Evolutionary conservation across 2,329 filamentous ascomycete genomes (phyloP), one percentile per base, ranked within the genome.

Genomic region (Ophiostoma populinum): DNA sequence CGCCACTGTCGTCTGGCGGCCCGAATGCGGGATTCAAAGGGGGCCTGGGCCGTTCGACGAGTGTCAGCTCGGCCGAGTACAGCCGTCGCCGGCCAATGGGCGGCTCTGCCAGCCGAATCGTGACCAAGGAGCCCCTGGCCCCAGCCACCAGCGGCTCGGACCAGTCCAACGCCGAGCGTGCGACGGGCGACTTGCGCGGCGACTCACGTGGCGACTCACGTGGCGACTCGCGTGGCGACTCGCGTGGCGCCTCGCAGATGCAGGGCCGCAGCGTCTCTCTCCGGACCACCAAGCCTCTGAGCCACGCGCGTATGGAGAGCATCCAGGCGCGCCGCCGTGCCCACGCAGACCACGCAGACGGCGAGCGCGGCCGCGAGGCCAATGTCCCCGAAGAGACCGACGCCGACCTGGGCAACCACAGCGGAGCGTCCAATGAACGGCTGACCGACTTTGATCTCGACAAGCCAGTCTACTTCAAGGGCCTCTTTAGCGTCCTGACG

Each of bases 381-480:
- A 80, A 90, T 46, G 78, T 94, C 2, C 80, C 80, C 0, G 87
- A 95, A 53, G 90, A 94, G 57, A 92, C 85, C 0, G 83, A 92
- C 49, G 70, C 75, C 32, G 85, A 94, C 38, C 58, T 82, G 18
- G 70, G 67, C 13, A 67, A 73, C 39, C 62, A 62, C 22, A 75
- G 69, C 39, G 68, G 69, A 4, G 55, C 65, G 19, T 76, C 72
- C 7, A 70, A 65, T 2, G 72, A 77, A 26, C 59, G 68, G 17
- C 54, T 76, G 8, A 67, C 72, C 41, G 74, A 70, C 45, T 75
- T 79, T 5, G 83, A 92, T 45, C 70, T 87, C 41, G 76, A 87
- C 35, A 94, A 93, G 53, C 90, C 90, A 0, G 90, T 95, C 3
- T 95, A 80, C 53, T 69, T 98, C 38, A 98, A 95, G 56, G 90